phyloP scores from a whole-genome alignment of 1,284 basidiomycete species.

The Naganishia cerealis region DNA sequence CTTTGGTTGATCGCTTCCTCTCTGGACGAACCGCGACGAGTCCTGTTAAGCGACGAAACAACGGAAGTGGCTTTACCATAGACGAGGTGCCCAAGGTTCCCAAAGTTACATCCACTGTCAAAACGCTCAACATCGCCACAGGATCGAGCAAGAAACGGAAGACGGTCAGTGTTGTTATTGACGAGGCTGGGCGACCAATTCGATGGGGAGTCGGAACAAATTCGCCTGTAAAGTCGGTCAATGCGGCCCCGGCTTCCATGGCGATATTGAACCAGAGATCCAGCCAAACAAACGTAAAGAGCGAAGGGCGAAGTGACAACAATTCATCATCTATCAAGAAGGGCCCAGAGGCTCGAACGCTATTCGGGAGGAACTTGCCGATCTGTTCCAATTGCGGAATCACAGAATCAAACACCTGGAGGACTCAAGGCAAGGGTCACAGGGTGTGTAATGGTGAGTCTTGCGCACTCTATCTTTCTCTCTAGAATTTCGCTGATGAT shows the following conservation, averaged over 20 bases:
- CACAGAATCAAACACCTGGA: constrained; percentile 49
- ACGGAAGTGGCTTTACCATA: constrained; percentile 16
- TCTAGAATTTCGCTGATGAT: not conserved
- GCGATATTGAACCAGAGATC: not conserved
- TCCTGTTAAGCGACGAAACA: constrained; percentile 10
- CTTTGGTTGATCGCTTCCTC: constrained; percentile 11
- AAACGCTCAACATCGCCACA: constrained; percentile 23
- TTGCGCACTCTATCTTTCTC: not conserved
- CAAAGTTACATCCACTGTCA: not conserved
- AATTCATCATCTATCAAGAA: not conserved
- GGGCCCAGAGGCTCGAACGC: not conserved
- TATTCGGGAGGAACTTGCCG: constrained; percentile 16
- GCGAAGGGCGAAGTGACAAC: not conserved
- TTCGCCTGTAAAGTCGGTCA: not conserved
- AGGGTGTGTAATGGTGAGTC: constrained; percentile 51
- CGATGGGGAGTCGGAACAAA: constrained; percentile 16
- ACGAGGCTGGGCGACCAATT: constrained; percentile 17
- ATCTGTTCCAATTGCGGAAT: constrained; percentile 51
- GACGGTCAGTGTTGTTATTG: constrained; percentile 21
- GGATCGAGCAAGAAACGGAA: constrained; percentile 29
- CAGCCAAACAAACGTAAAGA: not conserved
- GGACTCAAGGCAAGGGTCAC: constrained; percentile 45
- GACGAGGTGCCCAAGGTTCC: constrained; percentile 1
- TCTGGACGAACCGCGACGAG: constrained; percentile 16
- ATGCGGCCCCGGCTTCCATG: not conserved